Evolutionary conservation across 2,329 filamentous ascomycete species (phyloP).

Genomic region (Aspergillus pseudoviridinutans): DNA sequence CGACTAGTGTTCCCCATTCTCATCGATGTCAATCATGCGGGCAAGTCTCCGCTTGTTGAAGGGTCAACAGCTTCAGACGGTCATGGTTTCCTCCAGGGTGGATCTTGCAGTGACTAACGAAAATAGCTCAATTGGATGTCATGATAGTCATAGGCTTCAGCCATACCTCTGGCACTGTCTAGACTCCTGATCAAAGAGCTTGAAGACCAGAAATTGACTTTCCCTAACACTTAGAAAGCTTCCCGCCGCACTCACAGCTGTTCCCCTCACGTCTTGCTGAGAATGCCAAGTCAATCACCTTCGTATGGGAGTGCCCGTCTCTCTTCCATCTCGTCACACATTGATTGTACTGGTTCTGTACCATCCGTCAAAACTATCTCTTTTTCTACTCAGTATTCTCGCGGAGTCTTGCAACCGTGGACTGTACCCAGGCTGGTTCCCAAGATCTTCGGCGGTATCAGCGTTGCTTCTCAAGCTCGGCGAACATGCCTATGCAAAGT

Average conservation of each 20-base stretch:
- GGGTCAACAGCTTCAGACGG: not conserved
- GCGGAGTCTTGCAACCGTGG: not conserved
- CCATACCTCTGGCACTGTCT: not conserved
- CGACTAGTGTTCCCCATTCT: not conserved
- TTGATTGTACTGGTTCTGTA: not conserved
- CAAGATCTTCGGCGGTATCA: too few relatives aligned
- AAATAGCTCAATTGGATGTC: not conserved
- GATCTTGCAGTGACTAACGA: not conserved
- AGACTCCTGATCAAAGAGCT: not conserved
- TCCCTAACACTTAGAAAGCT: not conserved
- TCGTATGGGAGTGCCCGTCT: not conserved
- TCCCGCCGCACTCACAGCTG: not conserved
- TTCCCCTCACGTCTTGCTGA: not conserved
- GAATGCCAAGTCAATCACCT: not conserved
- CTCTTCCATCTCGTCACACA: not conserved
- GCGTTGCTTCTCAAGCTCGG: not conserved
- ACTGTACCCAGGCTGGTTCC: not conserved
- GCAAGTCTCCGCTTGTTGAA: not conserved
- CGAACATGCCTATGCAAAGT: not conserved
- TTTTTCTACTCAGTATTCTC: not conserved
- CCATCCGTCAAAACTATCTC: not conserved
- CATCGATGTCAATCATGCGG: not conserved
- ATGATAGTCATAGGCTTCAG: not conserved
- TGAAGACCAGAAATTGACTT: not conserved
- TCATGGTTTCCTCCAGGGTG: not conserved